These are phyloP conservation scores for Starmerella sirachaensis DNA, from an alignment of 805 yeast species.

Conservation along the genomic window DNA sequence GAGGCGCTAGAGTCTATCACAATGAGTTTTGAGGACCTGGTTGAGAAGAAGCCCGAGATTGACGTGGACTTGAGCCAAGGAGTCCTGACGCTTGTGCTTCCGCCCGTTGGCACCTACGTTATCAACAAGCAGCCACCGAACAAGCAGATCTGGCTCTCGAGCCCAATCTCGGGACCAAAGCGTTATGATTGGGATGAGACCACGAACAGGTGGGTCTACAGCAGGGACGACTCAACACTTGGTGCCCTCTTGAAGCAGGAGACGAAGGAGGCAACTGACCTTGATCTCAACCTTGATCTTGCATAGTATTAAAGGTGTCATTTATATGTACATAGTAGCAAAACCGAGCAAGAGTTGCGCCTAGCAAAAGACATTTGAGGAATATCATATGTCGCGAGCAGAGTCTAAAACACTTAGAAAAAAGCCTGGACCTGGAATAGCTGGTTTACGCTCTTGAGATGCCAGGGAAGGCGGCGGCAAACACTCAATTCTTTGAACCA, in stretches of 20 bases:
- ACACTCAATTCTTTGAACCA: no score
- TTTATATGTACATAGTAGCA: background rate
- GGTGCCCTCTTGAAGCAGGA: constrained; percentile 43
- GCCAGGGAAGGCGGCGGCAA: no score
- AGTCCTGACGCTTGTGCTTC: constrained; percentile 61
- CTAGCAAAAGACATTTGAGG: no score
- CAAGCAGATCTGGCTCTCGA: constrained; percentile 89
- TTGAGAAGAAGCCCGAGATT: constrained; percentile 51
- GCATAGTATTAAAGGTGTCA: constrained; percentile 8
- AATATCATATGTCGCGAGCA: no score
- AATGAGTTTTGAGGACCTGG: constrained; percentile 53
- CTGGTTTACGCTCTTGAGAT: no score
- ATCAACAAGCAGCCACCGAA: constrained; percentile 96
- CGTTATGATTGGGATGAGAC: constrained; percentile 60
- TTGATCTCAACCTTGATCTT: constrained; percentile 18
- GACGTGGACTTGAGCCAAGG: constrained; percentile 78
- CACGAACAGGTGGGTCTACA: constrained; percentile 52
- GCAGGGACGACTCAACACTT: constrained; percentile 46
- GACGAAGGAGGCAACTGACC: constrained; percentile 24
- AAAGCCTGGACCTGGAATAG: no score
- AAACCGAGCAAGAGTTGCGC: background rate
- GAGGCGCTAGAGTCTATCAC: constrained; percentile 56
- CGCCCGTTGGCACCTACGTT: constrained; percentile 72
- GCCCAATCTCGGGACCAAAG: constrained; percentile 91
- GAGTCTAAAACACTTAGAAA: no score